phyloP scores from a whole-genome alignment of 2,329 filamentous ascomycete genomes.

The Aspergillus thermomutatus region DNA sequence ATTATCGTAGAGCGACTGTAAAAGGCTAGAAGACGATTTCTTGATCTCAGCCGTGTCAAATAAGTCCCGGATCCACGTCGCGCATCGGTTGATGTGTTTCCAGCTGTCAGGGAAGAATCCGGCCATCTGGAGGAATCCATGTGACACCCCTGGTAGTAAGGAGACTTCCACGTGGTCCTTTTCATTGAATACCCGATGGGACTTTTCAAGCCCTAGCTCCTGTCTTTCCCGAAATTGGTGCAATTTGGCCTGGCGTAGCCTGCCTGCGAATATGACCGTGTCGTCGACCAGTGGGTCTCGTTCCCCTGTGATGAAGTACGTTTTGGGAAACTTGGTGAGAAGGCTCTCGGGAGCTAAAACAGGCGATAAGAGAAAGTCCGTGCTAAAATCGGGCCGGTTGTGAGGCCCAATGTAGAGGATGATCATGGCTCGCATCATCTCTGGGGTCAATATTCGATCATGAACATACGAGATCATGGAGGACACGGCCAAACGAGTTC shows the following conservation, averaged over 20 bases:
- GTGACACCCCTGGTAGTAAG: constrained; percentile 82
- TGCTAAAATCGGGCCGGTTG: constrained; percentile 86
- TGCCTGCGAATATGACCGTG: constrained; percentile 90
- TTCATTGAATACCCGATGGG: constrained; percentile 61
- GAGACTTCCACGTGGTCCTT: constrained; percentile 76
- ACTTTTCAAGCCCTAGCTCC: constrained; percentile 54
- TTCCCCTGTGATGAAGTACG: constrained; percentile 90
- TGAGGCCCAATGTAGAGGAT: constrained; percentile 95
- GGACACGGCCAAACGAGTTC: constrained; percentile 86
- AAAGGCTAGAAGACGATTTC: constrained; percentile 16
- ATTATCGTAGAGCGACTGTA: constrained; percentile 6
- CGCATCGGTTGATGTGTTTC: constrained; percentile 77
- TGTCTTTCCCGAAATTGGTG: constrained; percentile 54
- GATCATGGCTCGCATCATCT: constrained; percentile 99
- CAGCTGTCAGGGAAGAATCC: constrained; percentile 84
- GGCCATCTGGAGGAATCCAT: constrained; percentile 92
- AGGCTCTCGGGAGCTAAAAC: constrained; percentile 83
- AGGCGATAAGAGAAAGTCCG: constrained; percentile 86
- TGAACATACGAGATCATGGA: constrained; percentile 99
- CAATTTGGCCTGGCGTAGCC: constrained; percentile 74
- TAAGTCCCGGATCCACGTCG: constrained; percentile 75
- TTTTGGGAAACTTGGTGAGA: constrained; percentile 85
- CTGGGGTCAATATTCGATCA: constrained; percentile 87
- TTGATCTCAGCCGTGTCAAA: constrained; percentile 47
- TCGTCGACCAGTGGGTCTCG: constrained; percentile 94